Conservation (phyloP, 768 basidiomycete species). For the Pleurotus tuber-regium region DNA sequence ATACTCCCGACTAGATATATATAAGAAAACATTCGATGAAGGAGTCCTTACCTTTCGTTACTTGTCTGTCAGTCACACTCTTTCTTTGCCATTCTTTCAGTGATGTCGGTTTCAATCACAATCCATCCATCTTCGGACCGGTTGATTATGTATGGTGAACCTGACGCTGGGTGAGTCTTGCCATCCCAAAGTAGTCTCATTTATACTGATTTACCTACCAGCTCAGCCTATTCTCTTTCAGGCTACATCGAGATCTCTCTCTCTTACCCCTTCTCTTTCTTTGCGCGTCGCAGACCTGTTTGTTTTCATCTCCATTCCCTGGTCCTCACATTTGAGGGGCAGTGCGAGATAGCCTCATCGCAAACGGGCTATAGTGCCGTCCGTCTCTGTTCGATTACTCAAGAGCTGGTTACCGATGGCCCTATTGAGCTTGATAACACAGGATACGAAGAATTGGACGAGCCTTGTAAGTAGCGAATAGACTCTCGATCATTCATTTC, state of each 20-base stretch:
- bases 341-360: constrained; percentile 69
- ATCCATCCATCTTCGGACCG: constrained; percentile 57
- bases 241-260: constrained; percentile 74
- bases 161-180: constrained; percentile 56
- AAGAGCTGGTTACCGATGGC: constrained; percentile 54
- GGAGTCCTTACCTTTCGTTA: too few relatives aligned
- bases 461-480: constrained; percentile 40
- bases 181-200: neutral
- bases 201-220: constrained; percentile 28
- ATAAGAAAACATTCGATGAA: too few relatives aligned
- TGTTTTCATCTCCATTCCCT: constrained; percentile 67
- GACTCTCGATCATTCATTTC: constrained; percentile 2
- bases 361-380: constrained; percentile 63
- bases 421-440: constrained; percentile 64
- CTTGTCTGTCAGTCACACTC: neutral
- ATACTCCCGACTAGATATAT: neutral
- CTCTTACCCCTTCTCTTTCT: constrained; percentile 52
- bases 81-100: neutral
- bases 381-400: constrained; percentile 66
- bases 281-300: constrained; percentile 49
- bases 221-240: constrained; percentile 84
- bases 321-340: constrained; percentile 79
- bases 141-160: constrained; percentile 70
- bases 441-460: constrained; percentile 53
- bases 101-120: constrained; percentile 67